Conservation (phyloP, 2,329 filamentous ascomycete genomes). For the Xylaria sp. region DNA sequence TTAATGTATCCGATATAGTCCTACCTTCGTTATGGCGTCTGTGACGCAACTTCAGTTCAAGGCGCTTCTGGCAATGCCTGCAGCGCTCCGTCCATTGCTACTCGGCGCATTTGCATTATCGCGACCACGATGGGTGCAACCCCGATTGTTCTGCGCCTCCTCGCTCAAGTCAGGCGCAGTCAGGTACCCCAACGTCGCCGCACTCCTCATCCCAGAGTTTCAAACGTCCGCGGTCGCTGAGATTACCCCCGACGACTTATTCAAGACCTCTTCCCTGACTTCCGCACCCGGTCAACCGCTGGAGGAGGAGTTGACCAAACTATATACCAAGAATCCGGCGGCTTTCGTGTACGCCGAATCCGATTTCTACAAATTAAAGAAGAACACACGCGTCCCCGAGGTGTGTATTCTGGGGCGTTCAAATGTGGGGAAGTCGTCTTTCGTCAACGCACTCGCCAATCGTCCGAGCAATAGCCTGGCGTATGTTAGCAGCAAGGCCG, state of each 20-base stretch:
- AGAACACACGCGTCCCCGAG: conserved; percentile 65
- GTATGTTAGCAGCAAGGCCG: conserved; percentile 61
- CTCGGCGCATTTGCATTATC: conserved; percentile 35
- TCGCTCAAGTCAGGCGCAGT: conserved; percentile 9
- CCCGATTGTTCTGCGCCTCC: conserved; percentile 30
- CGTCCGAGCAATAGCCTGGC: conserved; percentile 59
- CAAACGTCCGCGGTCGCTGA: conserved; percentile 41
- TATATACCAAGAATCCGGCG: conserved; percentile 46
- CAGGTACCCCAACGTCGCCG: conserved; percentile 44
- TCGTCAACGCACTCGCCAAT: conserved; percentile 83
- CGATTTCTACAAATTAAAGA: conserved; percentile 59
- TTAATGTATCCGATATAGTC: conserved; percentile 18
- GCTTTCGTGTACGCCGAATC: conserved; percentile 45
- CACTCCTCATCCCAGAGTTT: conserved; percentile 47
- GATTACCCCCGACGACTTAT: conserved; percentile 48
- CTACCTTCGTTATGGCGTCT: conserved; percentile 35
- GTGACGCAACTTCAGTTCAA: conserved; percentile 35
- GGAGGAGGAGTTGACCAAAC: conserved; percentile 39
- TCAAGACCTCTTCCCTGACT: conserved; percentile 46
- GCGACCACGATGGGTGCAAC: conserved; percentile 20
- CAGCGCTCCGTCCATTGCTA: conserved; percentile 44
- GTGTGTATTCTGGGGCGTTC: conserved; percentile 86
- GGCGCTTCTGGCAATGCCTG: conserved; percentile 46
- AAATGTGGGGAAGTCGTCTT: conserved; percentile 89
- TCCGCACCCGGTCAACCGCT: conserved; percentile 41